phyloP scores from a whole-genome alignment of 2,329 filamentous ascomycete genomes.

The Clarireedia monteithiana region DNA sequence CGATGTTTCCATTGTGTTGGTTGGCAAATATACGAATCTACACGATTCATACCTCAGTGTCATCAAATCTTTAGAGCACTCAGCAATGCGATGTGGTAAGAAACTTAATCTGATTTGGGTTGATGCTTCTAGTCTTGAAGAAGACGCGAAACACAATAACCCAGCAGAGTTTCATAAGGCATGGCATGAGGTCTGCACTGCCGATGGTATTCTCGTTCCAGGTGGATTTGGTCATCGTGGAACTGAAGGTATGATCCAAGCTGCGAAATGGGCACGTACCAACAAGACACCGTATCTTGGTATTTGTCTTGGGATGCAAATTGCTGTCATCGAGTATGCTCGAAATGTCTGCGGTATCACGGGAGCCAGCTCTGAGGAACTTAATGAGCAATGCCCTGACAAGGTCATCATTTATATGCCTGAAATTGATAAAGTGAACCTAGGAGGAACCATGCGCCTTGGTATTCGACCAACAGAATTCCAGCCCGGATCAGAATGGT shows the following conservation, averaged over 20 bases:
- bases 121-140: conserved; percentile 77
- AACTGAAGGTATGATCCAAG: conserved; percentile 82
- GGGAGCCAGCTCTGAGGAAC: conserved; percentile 29
- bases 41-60: conserved; percentile 83
- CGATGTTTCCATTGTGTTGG: conserved; percentile 71
- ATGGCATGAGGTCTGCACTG: conserved; percentile 72
- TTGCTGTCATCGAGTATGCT: conserved; percentile 84
- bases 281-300: conserved; percentile 78
- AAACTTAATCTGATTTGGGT: conserved; percentile 79
- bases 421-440: conserved; percentile 66
- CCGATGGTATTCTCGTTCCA: conserved; percentile 51
- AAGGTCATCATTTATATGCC: conserved; percentile 82
- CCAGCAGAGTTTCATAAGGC: conserved; percentile 76
- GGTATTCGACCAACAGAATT: conserved; percentile 65
- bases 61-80: conserved; percentile 82
- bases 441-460: conserved; percentile 83
- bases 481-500: conserved; percentile 53
- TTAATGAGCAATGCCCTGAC: conserved; percentile 26
- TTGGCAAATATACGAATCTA: conserved; percentile 84
- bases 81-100: conserved; percentile 75
- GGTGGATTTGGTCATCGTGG: conserved; percentile 66
- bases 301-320: conserved; percentile 68
- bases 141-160: conserved; percentile 48
- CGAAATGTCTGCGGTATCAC: conserved; percentile 63
- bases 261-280: conserved; percentile 79